Evolutionary conservation across 768 basidiomycete species (phyloP).

Genomic region (Termitomyces sp.): DNA sequence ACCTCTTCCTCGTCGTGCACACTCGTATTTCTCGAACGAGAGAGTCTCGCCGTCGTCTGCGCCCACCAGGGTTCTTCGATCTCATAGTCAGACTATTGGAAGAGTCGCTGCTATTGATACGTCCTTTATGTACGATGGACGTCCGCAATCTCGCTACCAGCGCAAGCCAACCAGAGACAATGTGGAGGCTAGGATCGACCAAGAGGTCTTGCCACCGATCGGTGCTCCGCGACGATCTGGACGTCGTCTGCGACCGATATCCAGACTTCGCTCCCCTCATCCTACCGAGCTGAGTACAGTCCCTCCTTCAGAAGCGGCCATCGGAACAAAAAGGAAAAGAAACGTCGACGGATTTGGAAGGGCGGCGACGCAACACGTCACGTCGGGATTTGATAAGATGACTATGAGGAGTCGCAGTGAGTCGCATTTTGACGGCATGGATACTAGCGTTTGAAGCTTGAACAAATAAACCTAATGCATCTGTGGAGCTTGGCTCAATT

Average conservation of each 20-base stretch:
- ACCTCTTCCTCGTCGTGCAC: conserved; percentile 9
- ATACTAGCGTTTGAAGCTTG: not conserved
- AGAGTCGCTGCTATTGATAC: conserved; percentile 8
- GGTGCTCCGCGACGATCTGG: conserved; percentile 10
- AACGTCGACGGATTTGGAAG: not conserved
- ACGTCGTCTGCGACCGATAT: conserved; percentile 9
- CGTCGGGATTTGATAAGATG: conserved; percentile 6
- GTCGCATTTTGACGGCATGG: not conserved
- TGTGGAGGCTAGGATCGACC: not conserved
- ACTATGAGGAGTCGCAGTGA: conserved; percentile 1
- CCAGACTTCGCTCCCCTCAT: not conserved
- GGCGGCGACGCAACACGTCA: conserved; percentile 4
- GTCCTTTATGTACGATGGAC: conserved; percentile 8
- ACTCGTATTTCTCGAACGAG: not conserved
- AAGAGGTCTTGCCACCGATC: not conserved
- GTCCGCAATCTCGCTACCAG: conserved; percentile 3
- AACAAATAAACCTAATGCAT: not conserved
- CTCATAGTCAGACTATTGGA: conserved; percentile 11
- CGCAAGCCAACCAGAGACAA: not conserved
- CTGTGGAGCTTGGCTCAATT: not conserved
- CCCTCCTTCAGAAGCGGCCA: not conserved
- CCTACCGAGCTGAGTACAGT: not conserved
- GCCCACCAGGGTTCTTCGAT: conserved; percentile 12
- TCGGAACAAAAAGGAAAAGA: conserved; percentile 14
- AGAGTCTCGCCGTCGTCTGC: conserved; percentile 5